Evolutionary conservation across 345 rosid genomes (phyloP).

Genomic region (Hibiscus mutabilis): DNA sequence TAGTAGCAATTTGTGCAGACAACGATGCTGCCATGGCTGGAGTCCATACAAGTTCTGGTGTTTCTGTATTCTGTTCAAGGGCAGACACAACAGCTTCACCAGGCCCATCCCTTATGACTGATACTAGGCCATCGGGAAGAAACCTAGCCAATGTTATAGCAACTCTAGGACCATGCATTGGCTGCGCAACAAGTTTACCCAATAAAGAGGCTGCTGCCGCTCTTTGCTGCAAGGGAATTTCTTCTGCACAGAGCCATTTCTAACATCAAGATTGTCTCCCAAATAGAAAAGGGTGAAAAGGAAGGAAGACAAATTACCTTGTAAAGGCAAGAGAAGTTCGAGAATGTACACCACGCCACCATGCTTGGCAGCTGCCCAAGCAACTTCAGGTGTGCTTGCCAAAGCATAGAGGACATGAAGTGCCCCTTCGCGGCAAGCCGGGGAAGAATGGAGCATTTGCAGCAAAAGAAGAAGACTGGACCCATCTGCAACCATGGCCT

Average conservation of each 20-base stretch:
- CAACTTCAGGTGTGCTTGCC: conserved; percentile 98
- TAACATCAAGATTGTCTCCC: conserved; percentile 12
- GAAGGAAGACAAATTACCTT: conserved; percentile 45
- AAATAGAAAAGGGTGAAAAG: conserved; percentile 12
- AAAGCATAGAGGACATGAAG: conserved; percentile 98
- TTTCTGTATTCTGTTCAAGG: conserved; percentile 88
- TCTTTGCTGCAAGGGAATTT: conserved; percentile 90
- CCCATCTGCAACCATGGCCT: conserved; percentile 99
- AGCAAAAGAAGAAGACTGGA: conserved; percentile 90
- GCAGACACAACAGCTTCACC: conserved; percentile 94
- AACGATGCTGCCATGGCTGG: conserved; percentile 98
- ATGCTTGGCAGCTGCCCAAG: conserved; percentile 99
- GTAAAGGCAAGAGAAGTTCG: conserved; percentile 88
- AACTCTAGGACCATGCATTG: conserved; percentile 99
- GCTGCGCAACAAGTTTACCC: conserved; percentile 96
- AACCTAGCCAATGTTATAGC: conserved; percentile 93
- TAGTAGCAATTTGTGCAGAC: conserved; percentile 89
- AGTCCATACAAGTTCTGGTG: conserved; percentile 99
- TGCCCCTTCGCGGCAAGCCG: conserved; percentile 86
- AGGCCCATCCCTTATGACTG: conserved; percentile 94
- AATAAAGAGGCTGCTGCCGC: conserved; percentile 95
- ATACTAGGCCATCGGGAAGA: conserved; percentile 93
- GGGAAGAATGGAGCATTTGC: conserved; percentile 93
- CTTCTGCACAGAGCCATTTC: conserved; percentile 57
- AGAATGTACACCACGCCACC: conserved; percentile 97